These are phyloP conservation scores for Kwoniella mangroviensis DNA, from an alignment of 768 basidiomycete species.

Conservation along the genomic window DNA sequence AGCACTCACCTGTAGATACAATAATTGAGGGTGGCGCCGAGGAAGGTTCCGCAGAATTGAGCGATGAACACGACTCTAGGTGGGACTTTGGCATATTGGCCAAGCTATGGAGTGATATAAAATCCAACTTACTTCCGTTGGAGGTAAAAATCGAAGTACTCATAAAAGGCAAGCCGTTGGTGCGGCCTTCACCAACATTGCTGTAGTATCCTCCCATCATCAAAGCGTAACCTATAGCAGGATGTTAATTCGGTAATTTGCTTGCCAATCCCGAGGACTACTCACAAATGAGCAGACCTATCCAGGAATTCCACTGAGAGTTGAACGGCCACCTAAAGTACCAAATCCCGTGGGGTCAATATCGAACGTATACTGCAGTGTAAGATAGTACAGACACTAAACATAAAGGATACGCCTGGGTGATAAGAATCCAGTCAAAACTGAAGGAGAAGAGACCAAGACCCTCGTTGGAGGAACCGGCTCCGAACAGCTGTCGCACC, in stretches of 20 bases:
- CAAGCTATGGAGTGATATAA: slow-evolving; percentile 10
- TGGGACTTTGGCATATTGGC: slow-evolving; percentile 29
- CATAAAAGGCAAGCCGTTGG: slow-evolving; percentile 59
- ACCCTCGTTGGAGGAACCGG: slow-evolving; percentile 65
- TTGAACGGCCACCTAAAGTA: slow-evolving; percentile 62
- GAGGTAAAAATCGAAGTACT: slow-evolving; percentile 62
- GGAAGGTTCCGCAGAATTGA: slow-evolving; percentile 65
- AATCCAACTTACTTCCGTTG: slow-evolving; percentile 63
- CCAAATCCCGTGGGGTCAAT: not conserved
- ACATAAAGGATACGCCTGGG: slow-evolving; percentile 65
- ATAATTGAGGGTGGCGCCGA: slow-evolving; percentile 59
- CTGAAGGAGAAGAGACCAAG: slow-evolving; percentile 67
- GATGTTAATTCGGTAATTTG: not conserved
- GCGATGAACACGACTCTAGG: slow-evolving; percentile 61
- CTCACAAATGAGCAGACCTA: slow-evolving; percentile 65
- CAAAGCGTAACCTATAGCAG: slow-evolving; percentile 55
- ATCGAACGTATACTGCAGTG: not conserved
- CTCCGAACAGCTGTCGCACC: slow-evolving; percentile 68
- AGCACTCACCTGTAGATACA: slow-evolving; percentile 61
- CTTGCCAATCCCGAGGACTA: not conserved
- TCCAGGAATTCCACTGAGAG: slow-evolving; percentile 59
- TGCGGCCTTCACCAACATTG: slow-evolving; percentile 62
- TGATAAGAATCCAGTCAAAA: slow-evolving; percentile 69
- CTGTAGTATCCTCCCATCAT: slow-evolving; percentile 60
- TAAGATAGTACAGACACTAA: not conserved